Conservation (phyloP, 2,329 filamentous ascomycete genomes). For the Beauveria sp. region DNA sequence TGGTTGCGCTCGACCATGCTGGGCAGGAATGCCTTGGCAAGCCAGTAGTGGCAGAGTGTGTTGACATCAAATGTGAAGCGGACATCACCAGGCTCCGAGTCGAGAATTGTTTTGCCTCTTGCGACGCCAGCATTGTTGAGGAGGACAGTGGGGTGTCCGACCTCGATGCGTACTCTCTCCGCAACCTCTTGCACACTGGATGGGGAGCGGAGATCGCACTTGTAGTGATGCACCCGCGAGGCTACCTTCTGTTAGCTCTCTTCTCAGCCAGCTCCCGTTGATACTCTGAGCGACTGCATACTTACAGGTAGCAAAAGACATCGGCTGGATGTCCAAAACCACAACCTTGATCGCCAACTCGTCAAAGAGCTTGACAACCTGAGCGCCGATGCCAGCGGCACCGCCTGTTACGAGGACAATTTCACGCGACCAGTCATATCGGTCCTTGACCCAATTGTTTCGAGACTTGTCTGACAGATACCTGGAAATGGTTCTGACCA, state of each 20-base stretch:
- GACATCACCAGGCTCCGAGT: conserved; percentile 48
- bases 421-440: conserved; percentile 60
- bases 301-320: conserved; percentile 45
- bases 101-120: conserved; percentile 54
- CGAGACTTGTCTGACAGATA: conserved; percentile 27
- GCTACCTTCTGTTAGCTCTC: conserved; percentile 17
- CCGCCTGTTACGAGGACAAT: conserved; percentile 70
- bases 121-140: conserved; percentile 66
- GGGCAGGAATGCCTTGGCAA: conserved; percentile 61
- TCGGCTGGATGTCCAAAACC: conserved; percentile 60
- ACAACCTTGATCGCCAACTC: conserved; percentile 59
- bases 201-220: conserved; percentile 61
- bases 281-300: conserved; percentile 4
- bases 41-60: conserved; percentile 58
- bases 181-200: conserved; percentile 45
- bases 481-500: conserved; percentile 21
- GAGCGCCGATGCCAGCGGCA: conserved; percentile 63
- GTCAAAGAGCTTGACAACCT: conserved; percentile 58
- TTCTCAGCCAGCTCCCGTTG: neutral
- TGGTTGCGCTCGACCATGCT: conserved; percentile 56
- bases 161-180: conserved; percentile 40
- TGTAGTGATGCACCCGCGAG: conserved; percentile 57
- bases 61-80: conserved; percentile 67
- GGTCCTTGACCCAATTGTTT: conserved; percentile 30
- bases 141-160: conserved; percentile 61